Evolutionary conservation across 441 rosid genomes (phyloP).

Genomic region (Arabidopsis lyrata): DNA sequence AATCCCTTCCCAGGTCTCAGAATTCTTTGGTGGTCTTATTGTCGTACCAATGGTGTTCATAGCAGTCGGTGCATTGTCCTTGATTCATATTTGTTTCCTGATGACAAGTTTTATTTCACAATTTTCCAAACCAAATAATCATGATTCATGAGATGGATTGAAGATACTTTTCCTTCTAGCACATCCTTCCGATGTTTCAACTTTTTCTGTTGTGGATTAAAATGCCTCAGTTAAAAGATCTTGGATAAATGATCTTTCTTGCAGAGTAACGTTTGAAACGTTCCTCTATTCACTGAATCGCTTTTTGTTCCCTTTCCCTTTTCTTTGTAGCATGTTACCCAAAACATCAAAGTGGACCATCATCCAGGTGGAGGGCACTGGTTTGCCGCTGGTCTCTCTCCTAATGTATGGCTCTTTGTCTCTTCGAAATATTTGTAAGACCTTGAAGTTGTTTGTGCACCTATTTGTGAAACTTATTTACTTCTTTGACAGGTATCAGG

Average conservation of each 20-base stretch:
- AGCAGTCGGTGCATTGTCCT: slow-evolving; percentile 17
- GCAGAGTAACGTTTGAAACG: slow-evolving; percentile 30
- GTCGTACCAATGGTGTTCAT: slow-evolving; percentile 13
- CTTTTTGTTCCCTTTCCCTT: slow-evolving; percentile 21
- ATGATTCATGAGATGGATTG: slow-evolving; percentile 17
- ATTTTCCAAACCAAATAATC: slow-evolving; percentile 20
- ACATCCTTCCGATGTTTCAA: not conserved
- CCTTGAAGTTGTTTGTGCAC: slow-evolving; percentile 24
- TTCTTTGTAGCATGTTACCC: slow-evolving; percentile 70
- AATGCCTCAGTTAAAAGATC: slow-evolving; percentile 2
- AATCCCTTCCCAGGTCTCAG: slow-evolving; percentile 32
- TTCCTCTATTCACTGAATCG: slow-evolving; percentile 23
- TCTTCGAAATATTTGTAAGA: slow-evolving; percentile 17
- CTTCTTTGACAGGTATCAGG: slow-evolving; percentile 69
- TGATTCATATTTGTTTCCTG: slow-evolving; percentile 7
- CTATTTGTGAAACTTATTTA: slow-evolving; percentile 27
- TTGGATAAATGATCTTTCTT: slow-evolving; percentile 20
- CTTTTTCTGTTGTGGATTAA: slow-evolving; percentile 8
- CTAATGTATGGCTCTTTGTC: slow-evolving; percentile 68
- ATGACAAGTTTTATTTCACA: slow-evolving; percentile 8
- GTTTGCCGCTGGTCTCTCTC: slow-evolving; percentile 99
- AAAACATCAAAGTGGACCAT: slow-evolving; percentile 92
- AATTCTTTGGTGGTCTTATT: slow-evolving; percentile 27
- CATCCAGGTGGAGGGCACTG: slow-evolving; percentile 99
- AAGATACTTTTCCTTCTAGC: slow-evolving; percentile 25